Base-by-base conservation (phyloP, 305 asterid species). In the Plantago lanceolata region DNA sequence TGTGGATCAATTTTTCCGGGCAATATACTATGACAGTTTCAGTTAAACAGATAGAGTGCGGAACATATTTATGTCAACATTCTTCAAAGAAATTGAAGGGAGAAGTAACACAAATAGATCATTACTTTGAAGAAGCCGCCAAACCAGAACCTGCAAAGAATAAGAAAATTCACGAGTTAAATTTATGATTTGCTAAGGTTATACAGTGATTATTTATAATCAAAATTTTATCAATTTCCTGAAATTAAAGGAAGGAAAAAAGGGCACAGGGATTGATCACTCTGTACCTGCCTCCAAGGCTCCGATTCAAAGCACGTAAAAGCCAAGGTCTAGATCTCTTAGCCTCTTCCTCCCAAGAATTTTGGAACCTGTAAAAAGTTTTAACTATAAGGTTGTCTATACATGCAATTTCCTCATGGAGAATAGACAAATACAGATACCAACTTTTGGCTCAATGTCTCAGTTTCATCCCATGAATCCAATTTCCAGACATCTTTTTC, bases 401-500 rank as follows among this genome's bases (percentile, higher is more conserved):
- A 52, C 55, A 59, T 37, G 33, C 52, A 28, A 60, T 40, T 68
- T 57, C n/a, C n/a, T n/a, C 29, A 64, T 33, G 67, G 50, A 75
- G 51, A 72, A 48, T 19, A 31, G 28, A 57, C 61, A 64, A 69
- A 37, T 65, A 62, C 37, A 63, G 82, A 62, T 52, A 87, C 95
- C 59, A 58, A 93, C 99, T 75, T 82, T 78, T 62, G 74, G 71
- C 82, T 84, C 70, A 93, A 80, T 69, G 92, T 83, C 74, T 87
- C 94, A 0, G 94, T 80, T 76, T 57, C 81, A 79, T 93, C 99
- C 99, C 97, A 87, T 2, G 80, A 72, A 70, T 93, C 99, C 79
- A 93, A 83, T 76, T 78, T 80, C 99, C 97, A 93, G 28, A 89
- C 85, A 71, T 89, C 96, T 77, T 84, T 87, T 61, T 85, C 97